Conservation (phyloP, 768 basidiomycete genomes). For the Amanita muscaria region DNA sequence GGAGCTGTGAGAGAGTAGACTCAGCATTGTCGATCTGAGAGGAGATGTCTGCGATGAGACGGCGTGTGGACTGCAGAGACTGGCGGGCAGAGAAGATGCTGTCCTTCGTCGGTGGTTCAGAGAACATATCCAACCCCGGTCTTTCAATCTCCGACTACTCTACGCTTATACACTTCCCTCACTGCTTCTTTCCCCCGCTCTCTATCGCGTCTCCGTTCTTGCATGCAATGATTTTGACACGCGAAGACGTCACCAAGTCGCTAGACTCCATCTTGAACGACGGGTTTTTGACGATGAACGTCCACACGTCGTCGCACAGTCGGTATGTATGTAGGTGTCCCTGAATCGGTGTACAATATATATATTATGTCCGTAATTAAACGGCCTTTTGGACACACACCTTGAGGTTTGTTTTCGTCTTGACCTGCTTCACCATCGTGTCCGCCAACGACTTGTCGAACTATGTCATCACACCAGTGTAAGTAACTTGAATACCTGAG, state of each 20-base stretch:
- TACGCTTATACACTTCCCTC: too few relatives aligned
- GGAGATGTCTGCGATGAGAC: constrained; percentile 28
- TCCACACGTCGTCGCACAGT: constrained; percentile 96
- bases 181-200: constrained; percentile 81
- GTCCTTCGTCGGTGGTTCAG: constrained; percentile 51
- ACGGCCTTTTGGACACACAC: constrained; percentile 39
- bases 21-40: constrained; percentile 46
- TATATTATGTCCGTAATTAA: too few relatives aligned
- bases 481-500: too few relatives aligned
- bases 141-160: too few relatives aligned
- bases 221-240: constrained; percentile 97
- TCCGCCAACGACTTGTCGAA: constrained; percentile 96
- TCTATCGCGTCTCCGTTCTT: constrained; percentile 90
- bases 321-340: constrained; percentile 90
- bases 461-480: constrained; percentile 42
- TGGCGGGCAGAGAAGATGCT: constrained; percentile 45
- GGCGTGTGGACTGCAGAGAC: constrained; percentile 29
- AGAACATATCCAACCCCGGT: too few relatives aligned
- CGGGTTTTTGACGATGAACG: constrained; percentile 92
- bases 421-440: constrained; percentile 87
- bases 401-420: constrained; percentile 91
- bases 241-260: constrained; percentile 60
- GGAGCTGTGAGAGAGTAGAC: constrained; percentile 45
- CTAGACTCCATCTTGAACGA: constrained; percentile 94
- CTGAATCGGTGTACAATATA: constrained; percentile 25